Conservation (phyloP, 352 stramenopile genomes). For the Pythium rhizo-oryzae region DNA sequence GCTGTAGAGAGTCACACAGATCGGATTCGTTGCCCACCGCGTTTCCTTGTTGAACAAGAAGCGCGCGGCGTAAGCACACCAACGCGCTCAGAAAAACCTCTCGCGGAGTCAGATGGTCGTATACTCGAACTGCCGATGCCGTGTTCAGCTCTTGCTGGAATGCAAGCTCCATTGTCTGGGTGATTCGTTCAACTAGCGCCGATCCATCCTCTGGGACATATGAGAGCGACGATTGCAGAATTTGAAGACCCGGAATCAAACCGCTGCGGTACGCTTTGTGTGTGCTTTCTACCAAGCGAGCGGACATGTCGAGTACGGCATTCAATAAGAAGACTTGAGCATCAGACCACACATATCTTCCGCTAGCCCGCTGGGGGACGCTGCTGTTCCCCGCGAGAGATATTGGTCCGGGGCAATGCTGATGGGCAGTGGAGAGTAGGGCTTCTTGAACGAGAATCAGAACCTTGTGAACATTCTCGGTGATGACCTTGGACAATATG, state of each 20-base stretch:
- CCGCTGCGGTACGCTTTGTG: conserved; percentile 78
- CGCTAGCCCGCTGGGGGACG: conserved; percentile 17
- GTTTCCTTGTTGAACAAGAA: conserved; percentile 54
- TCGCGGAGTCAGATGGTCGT: conserved; percentile 65
- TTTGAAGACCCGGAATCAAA: conserved; percentile 64
- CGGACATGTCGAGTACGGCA: conserved; percentile 72
- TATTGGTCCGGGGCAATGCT: conserved; percentile 14
- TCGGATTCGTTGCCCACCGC: conserved; percentile 22
- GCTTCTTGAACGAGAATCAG: conserved; percentile 71
- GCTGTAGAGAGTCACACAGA: conserved; percentile 40
- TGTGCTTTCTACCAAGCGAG: conserved; percentile 71
- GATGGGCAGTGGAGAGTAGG: conserved; percentile 43
- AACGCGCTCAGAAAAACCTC: conserved; percentile 81
- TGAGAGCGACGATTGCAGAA: conserved; percentile 61
- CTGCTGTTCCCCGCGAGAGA: no score
- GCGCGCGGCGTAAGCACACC: conserved; percentile 63
- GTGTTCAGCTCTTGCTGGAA: conserved; percentile 82
- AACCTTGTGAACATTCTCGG: conserved; percentile 80
- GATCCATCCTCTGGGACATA: conserved; percentile 37
- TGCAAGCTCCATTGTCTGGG: conserved; percentile 57
- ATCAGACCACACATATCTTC: conserved; percentile 49
- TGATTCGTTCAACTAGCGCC: conserved; percentile 55
- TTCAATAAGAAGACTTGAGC: conserved; percentile 74
- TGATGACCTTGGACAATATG: conserved; percentile 71
- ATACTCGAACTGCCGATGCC: conserved; percentile 63